Base-by-base conservation (phyloP, 768 basidiomycete species). In the Pisolithus tinctorius region DNA sequence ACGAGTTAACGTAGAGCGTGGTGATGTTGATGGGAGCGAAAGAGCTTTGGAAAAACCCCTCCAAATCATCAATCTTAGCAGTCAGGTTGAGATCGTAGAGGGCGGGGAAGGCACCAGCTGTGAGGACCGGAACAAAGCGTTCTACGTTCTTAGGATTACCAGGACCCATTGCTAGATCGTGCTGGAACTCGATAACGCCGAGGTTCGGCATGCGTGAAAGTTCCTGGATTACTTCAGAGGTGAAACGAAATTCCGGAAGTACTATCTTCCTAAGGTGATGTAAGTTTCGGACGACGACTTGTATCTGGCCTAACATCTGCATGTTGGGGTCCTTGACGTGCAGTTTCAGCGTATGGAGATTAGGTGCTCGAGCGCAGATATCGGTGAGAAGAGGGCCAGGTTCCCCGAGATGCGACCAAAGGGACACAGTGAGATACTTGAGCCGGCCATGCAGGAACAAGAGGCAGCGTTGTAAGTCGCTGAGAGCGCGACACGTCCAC, bases 371-470 rank as follows among this genome's bases (percentile, higher is more conserved):
- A 4, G 73, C 63, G 4, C 68, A 66, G 10, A 83, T 55, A 44
- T 75, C 71, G 40, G 67, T 57, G 44, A 71, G 72, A 48, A 69
- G 63, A 41, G 48, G 53, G 53, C 27, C 13, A 3, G 6, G 48
- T 41, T 25, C 57, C 43, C 40, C 49, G 52, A 39, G 45, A 13
- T 1, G 37, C 16, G 60, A 62, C 16, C 55, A 66, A 34, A 60
- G 65, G 46, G 54, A 72, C 64, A 52, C 69, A 34, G 57, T 45
- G 47, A 75, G 67, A 38, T 66, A 53, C 54, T 69, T 78, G 51
- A 86, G 66, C 44, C 71, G 72, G 31, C 67, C 63, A 58, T 82
- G 79, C 74, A 85, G 81, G 64, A 85, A 84, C 48, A 83, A 58
- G 25, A 79, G 72, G 42, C 71, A 68, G 16, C 65, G 63, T 23